These are phyloP conservation scores for Tolypocladium tropicale DNA, from an alignment of 2,329 filamentous ascomycete genomes.

Conservation along the genomic window DNA sequence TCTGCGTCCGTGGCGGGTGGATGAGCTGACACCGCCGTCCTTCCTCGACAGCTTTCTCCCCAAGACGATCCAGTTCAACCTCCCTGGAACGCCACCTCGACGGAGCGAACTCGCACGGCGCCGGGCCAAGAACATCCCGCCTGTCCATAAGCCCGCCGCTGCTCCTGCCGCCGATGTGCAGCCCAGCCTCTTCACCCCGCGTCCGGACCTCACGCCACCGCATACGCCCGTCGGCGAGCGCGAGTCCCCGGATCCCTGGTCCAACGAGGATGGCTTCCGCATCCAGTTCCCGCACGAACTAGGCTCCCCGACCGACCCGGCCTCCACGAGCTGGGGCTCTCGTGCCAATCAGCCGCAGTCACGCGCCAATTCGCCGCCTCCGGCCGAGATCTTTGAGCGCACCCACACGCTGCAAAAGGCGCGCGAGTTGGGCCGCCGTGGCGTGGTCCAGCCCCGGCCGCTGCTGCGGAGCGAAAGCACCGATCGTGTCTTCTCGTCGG, in stretches of 20 bases:
- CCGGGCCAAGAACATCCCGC: conserved; percentile 16
- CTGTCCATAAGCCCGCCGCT: conserved; percentile 7
- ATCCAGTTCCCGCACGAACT: conserved; percentile 45
- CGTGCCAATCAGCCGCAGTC: conserved; percentile 71
- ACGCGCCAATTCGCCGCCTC: conserved; percentile 61
- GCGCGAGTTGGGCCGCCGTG: conserved; percentile 45
- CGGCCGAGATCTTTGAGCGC: conserved; percentile 65
- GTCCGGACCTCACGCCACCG: conserved; percentile 41
- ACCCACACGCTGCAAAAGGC: conserved; percentile 46
- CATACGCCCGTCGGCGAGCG: conserved; percentile 42
- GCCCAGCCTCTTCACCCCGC: conserved; percentile 42
- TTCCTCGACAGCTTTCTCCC: conserved; percentile 63
- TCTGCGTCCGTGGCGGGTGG: background rate
- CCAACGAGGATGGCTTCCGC: conserved; percentile 47
- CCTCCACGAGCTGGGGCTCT: conserved; percentile 68
- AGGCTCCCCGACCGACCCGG: conserved; percentile 59
- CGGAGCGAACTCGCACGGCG: conserved; percentile 19
- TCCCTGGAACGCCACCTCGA: conserved; percentile 42
- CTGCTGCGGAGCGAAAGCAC: conserved; percentile 50
- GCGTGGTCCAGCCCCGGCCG: conserved; percentile 43
- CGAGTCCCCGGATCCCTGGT: conserved; percentile 36
- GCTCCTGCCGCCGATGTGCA: conserved; percentile 23
- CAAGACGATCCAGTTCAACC: conserved; percentile 81
- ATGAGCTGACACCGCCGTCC: background rate
- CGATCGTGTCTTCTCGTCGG: conserved; percentile 62